Evolutionary conservation across 441 rosid genomes (phyloP), one percentile per base, ranked within the genome.

Genomic region (Cnidoscolus chayamansa): DNA sequence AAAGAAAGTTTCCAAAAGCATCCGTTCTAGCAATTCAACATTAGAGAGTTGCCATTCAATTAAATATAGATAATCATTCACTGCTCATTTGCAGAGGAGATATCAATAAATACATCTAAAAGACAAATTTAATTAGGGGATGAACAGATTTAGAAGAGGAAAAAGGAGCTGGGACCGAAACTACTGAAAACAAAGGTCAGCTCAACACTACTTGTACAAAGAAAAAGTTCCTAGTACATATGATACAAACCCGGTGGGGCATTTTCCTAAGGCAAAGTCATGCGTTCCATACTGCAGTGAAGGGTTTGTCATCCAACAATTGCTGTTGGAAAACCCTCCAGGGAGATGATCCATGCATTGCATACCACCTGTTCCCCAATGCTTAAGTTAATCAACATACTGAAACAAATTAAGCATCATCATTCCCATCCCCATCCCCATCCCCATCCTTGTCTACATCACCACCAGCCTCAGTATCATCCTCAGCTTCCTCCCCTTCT

Each of bases 401-500:
- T 51, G 9, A 57, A 67, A 49, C 7, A 17, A 80, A 71, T 79
- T 76, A 82, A 45, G 73, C 81, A 61, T 81, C 90, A 63, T 81
- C 90, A 63, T 79, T 87, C 30, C 71, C 81, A 17, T 70, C 88
- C 67, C 75, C 80, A 65, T 84, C 86, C 15, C 81, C 83, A 67
- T 79, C 88, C 30, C 71, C 81, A 17, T 70, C 88, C 67, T 72
- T 78, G 65, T 63, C 79, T 13, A 61, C 83, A 56, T 65, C 80
- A 75, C 61, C 85, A 72, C 72, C 87, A 4, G 72, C 77, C 51
- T 83, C 86, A 8, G 75, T 81, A 62, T 84, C 79, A 1, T 81
- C 86, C 20, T 86, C 94, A 0, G 76, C 85, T 47, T 84, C 91
- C 2, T 89, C 97, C 3, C 72, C 92, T 17, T 87, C 97, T 65